Percentiles rank a stretch among this genome's conserved stretches.
Evolutionary conservation across 176 grass and related monocot genomes (phyloP).

Genomic region (Ensete glaucum): DNA sequence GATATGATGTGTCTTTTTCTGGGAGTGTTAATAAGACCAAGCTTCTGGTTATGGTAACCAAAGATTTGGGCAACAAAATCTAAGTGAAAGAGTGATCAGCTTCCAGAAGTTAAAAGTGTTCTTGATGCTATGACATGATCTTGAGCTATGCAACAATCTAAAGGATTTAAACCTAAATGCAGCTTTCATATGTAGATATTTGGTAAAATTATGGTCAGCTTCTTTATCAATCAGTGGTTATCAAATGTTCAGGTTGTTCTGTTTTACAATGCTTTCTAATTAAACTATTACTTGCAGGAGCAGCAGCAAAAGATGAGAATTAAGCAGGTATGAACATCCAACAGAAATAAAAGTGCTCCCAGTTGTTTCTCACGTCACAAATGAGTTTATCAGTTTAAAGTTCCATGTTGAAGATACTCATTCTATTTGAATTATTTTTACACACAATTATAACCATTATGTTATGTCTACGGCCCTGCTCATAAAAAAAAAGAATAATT

Average conservation of each 20-base stretch:
- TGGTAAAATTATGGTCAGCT: neutral
- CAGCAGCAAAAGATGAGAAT: constrained; percentile 46
- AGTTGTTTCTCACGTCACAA: constrained; percentile 1
- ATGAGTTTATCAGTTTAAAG: neutral
- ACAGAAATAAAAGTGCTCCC: neutral
- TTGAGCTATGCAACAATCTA: too few relatives aligned
- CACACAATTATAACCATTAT: too few relatives aligned
- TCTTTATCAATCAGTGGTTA: neutral
- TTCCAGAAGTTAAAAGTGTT: too few relatives aligned
- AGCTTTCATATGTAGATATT: neutral
- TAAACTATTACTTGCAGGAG: constrained; percentile 42
- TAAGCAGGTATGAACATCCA: constrained; percentile 48
- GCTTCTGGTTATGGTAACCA: too few relatives aligned
- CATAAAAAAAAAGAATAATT: neutral
- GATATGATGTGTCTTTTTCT: too few relatives aligned
- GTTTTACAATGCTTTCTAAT: neutral
- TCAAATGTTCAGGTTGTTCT: neutral
- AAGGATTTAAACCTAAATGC: neutral
- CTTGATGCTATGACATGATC: too few relatives aligned
- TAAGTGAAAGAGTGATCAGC: too few relatives aligned
- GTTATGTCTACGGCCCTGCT: too few relatives aligned
- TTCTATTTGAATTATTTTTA: neutral
- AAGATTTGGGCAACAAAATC: too few relatives aligned
- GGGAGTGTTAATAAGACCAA: too few relatives aligned
- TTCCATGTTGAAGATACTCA: neutral